Conservation (phyloP, 306 rosid species). For the Crataegus laevigata region DNA sequence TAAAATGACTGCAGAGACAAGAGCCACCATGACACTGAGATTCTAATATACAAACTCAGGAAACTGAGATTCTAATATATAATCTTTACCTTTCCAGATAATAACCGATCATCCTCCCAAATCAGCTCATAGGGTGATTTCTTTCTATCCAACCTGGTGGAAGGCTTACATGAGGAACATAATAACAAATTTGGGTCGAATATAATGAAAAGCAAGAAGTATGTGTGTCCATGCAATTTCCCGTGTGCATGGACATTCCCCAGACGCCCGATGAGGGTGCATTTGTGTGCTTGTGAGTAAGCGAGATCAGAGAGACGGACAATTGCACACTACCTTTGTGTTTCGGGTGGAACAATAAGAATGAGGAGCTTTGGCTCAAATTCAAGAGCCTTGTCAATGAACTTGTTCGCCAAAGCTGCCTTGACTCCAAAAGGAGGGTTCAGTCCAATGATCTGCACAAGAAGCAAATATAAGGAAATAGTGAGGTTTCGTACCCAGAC, state of each 20-base stretch:
- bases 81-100: slow-evolving; percentile 51
- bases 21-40: slow-evolving; percentile 10
- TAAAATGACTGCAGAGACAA: slow-evolving; percentile 41
- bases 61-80: not conserved
- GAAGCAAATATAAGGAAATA: not conserved
- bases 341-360: slow-evolving; percentile 74
- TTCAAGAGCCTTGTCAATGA: slow-evolving; percentile 75
- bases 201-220: no score
- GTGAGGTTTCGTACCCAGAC: not conserved
- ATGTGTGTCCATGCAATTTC: no score
- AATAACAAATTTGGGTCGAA: not conserved
- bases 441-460: slow-evolving; percentile 77
- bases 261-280: no score
- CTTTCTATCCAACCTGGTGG: slow-evolving; percentile 9
- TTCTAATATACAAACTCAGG: not conserved
- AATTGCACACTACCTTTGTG: slow-evolving; percentile 44
- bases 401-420: slow-evolving; percentile 69
- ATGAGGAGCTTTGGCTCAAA: slow-evolving; percentile 73
- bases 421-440: slow-evolving; percentile 87
- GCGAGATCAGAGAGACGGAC: not conserved
- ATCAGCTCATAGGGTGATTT: slow-evolving; percentile 41
- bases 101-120: slow-evolving; percentile 50
- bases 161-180: not conserved
- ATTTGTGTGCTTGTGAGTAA: not conserved
- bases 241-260: no score